Conservation (phyloP, 2,329 filamentous ascomycete genomes). For the Cladosporium colombiae region DNA sequence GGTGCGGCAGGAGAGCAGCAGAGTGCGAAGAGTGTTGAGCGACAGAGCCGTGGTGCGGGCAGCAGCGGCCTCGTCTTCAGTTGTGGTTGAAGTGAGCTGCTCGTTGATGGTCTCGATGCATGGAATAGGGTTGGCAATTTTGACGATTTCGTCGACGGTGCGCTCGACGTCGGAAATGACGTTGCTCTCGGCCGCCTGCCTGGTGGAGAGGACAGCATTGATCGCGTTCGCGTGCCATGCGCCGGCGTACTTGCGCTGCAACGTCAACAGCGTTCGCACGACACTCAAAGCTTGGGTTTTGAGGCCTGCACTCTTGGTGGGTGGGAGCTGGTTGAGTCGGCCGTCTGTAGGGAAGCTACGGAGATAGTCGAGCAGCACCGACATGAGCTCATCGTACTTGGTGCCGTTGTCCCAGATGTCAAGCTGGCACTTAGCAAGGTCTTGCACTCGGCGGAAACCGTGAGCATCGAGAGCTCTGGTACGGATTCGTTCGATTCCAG, state of each 20-base stretch:
- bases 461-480: slow-evolving; percentile 74
- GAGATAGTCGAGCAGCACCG: slow-evolving; percentile 71
- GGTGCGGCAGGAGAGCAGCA: slow-evolving; percentile 51
- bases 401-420: slow-evolving; percentile 66
- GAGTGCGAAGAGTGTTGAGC: slow-evolving; percentile 61
- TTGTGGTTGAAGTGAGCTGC: slow-evolving; percentile 36
- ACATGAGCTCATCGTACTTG: slow-evolving; percentile 67
- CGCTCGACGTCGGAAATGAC: slow-evolving; percentile 74
- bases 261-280: slow-evolving; percentile 70
- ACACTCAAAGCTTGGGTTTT: slow-evolving; percentile 74
- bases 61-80: slow-evolving; percentile 34
- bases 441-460: slow-evolving; percentile 76
- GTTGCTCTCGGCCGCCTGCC: slow-evolving; percentile 68
- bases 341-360: slow-evolving; percentile 52
- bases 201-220: slow-evolving; percentile 65
- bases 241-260: slow-evolving; percentile 65
- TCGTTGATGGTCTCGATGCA: slow-evolving; percentile 42
- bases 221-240: slow-evolving; percentile 69
- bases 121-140: slow-evolving; percentile 61
- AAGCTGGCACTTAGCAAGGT: slow-evolving; percentile 65
- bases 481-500: slow-evolving; percentile 72
- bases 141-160: slow-evolving; percentile 70
- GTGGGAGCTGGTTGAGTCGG: slow-evolving; percentile 37
- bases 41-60: slow-evolving; percentile 58
- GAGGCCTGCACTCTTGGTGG: slow-evolving; percentile 55